Percentiles rank a stretch among this genome's conserved stretches.
Evolutionary conservation across 345 rosid genomes (phyloP).

Genomic region (Lepidium didymum): DNA sequence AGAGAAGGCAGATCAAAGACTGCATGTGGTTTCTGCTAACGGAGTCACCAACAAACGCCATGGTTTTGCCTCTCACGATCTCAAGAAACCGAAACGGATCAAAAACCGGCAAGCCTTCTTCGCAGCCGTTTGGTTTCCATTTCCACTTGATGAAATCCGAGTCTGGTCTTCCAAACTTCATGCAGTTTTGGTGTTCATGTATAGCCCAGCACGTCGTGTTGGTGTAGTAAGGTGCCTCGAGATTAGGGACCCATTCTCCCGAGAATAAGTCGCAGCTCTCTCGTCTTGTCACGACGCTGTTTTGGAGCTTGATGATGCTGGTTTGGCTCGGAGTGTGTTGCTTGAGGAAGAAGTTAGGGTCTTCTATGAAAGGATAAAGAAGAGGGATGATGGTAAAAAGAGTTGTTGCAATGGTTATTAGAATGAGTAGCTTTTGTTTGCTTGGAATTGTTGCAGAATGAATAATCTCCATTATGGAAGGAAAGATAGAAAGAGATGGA

Average conservation of each 20-base stretch:
- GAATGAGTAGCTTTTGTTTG: constrained; percentile 28
- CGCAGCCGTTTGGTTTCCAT: constrained; percentile 76
- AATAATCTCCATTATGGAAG: constrained; percentile 32
- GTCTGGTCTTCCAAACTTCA: constrained; percentile 82
- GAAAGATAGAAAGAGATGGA: constrained; percentile 10
- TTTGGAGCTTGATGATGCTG: constrained; percentile 15
- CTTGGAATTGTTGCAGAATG: constrained; percentile 15
- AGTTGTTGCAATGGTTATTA: constrained; percentile 17
- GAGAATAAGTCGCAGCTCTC: constrained; percentile 55
- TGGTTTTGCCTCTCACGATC: constrained; percentile 57
- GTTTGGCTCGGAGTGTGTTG: constrained; percentile 21
- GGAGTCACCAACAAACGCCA: constrained; percentile 92
- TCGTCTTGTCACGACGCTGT: background rate
- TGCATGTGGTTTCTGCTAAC: constrained; percentile 92
- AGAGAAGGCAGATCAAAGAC: constrained; percentile 89
- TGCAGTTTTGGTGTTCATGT: constrained; percentile 94
- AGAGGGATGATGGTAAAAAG: constrained; percentile 27
- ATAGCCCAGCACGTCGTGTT: constrained; percentile 91
- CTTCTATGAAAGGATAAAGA: constrained; percentile 26
- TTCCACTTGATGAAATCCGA: constrained; percentile 65
- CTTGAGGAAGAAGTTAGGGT: constrained; percentile 34
- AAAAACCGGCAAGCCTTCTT: constrained; percentile 46
- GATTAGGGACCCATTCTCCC: constrained; percentile 82
- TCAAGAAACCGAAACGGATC: constrained; percentile 70
- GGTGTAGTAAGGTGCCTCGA: constrained; percentile 72